These are phyloP conservation scores for Aureobasidium sp. DNA, from an alignment of 2,329 filamentous ascomycete genomes.

Conservation along the genomic window DNA sequence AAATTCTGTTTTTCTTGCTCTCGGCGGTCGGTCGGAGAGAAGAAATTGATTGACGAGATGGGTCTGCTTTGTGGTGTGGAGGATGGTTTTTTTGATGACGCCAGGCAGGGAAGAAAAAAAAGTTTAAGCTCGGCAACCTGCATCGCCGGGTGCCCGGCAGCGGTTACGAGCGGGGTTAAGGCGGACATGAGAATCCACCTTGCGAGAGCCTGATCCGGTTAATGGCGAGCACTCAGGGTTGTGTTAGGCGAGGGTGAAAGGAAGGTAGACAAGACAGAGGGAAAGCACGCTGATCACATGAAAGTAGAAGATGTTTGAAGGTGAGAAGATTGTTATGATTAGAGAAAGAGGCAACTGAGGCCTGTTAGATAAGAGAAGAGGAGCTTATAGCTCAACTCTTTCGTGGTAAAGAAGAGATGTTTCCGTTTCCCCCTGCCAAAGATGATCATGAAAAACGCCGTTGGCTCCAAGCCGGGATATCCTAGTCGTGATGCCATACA, in stretches of 20 bases:
- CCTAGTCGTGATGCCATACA: conserved; percentile 10
- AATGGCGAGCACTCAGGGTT: neutral
- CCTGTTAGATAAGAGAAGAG: neutral
- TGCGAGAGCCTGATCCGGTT: neutral
- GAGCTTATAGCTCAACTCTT: conserved; percentile 5
- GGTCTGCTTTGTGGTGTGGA: neutral
- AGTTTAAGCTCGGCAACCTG: conserved; percentile 10
- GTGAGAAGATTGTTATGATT: conserved; percentile 3
- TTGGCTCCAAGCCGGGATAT: conserved; percentile 12
- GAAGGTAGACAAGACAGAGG: neutral
- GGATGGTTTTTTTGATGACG: neutral
- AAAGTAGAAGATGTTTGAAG: neutral
- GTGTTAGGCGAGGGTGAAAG: neutral
- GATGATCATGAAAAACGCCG: conserved; percentile 6
- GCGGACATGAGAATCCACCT: neutral
- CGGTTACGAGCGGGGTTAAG: conserved; percentile 10
- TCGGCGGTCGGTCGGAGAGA: conserved; percentile 5
- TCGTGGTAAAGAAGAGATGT: conserved; percentile 3
- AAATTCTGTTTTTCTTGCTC: neutral
- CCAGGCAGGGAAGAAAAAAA: neutral
- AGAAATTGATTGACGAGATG: neutral
- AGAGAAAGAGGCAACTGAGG: neutral
- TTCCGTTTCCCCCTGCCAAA: neutral
- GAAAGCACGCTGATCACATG: neutral
- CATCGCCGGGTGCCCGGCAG: neutral